A percentile compares a stretch with the other conserved stretches of the same genome.
Evolutionary conservation across 1,284 basidiomycete species (phyloP).

Genomic region (Ustilago bromivora): DNA sequence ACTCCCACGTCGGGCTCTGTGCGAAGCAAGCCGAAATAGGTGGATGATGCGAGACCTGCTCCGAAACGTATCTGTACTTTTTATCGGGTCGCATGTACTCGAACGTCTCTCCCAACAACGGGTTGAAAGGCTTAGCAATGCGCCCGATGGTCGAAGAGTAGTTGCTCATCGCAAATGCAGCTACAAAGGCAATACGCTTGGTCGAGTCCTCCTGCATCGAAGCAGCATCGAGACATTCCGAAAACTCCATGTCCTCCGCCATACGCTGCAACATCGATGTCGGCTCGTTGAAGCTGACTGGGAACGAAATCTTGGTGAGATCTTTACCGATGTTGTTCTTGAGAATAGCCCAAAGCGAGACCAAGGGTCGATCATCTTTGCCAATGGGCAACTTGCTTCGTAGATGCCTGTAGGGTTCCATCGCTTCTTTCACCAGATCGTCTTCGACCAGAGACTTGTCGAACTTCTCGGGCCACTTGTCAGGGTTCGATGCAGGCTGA

Average conservation of each 20-base stretch:
- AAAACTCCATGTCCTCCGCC: slow-evolving; percentile 71
- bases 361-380: slow-evolving; percentile 85
- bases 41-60: slow-evolving; percentile 96
- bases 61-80: slow-evolving; percentile 88
- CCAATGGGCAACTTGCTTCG: slow-evolving; percentile 78
- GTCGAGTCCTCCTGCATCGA: slow-evolving; percentile 81
- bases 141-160: slow-evolving; percentile 88
- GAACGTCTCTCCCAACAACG: slow-evolving; percentile 82
- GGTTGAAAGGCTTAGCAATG: slow-evolving; percentile 70
- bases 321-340: slow-evolving; percentile 98
- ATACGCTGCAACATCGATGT: slow-evolving; percentile 85
- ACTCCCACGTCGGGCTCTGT: slow-evolving; percentile 88
- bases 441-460: slow-evolving; percentile 51
- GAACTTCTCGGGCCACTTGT: slow-evolving; percentile 46
- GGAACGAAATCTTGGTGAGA: slow-evolving; percentile 93
- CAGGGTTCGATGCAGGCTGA: slow-evolving; percentile 22
- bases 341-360: slow-evolving; percentile 93
- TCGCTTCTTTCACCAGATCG: slow-evolving; percentile 17
- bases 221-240: slow-evolving; percentile 78
- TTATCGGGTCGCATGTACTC: slow-evolving; percentile 87
- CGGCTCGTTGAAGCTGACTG: slow-evolving; percentile 86
- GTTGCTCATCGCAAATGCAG: slow-evolving; percentile 97
- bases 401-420: slow-evolving; percentile 76
- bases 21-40: slow-evolving; percentile 93
- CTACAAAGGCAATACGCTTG: slow-evolving; percentile 89